These are phyloP conservation scores for Ceratocystis diversiconidia DNA, from an alignment of 2,329 filamentous ascomycete species.

Conservation along the genomic window DNA sequence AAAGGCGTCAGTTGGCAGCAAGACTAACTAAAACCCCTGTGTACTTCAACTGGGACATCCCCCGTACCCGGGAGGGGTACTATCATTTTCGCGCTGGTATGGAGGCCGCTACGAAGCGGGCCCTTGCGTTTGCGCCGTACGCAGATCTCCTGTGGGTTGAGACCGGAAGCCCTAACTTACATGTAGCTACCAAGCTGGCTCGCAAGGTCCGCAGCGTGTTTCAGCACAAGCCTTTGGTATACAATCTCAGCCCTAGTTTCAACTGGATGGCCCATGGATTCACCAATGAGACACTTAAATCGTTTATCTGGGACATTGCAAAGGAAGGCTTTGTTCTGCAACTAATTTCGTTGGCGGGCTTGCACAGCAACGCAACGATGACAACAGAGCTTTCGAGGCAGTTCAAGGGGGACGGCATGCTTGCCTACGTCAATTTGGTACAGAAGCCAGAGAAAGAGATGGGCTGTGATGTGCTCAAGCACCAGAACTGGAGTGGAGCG, in stretches of 20 bases:
- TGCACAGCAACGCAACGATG: slow-evolving; percentile 51
- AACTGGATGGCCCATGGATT: slow-evolving; percentile 98
- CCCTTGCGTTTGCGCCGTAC: slow-evolving; percentile 78
- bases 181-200: slow-evolving; percentile 61
- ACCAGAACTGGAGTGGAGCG: slow-evolving; percentile 70
- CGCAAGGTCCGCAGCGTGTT: slow-evolving; percentile 54
- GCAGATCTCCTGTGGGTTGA: slow-evolving; percentile 96
- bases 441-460: slow-evolving; percentile 83
- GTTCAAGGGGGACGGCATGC: slow-evolving; percentile 88
- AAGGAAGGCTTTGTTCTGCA: slow-evolving; percentile 66
- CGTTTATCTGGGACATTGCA: slow-evolving; percentile 93
- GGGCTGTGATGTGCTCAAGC: slow-evolving; percentile 81
- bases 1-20: slow-evolving; percentile 58
- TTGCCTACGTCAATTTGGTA: slow-evolving; percentile 89
- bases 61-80: slow-evolving; percentile 83
- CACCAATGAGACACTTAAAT: slow-evolving; percentile 63
- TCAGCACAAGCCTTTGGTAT: slow-evolving; percentile 80
- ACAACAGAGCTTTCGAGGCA: slow-evolving; percentile 60
- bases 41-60: slow-evolving; percentile 80
- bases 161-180: slow-evolving; percentile 75
- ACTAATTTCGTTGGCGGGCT: slow-evolving; percentile 50
- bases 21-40: slow-evolving; percentile 53
- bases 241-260: slow-evolving; percentile 93
- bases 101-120: slow-evolving; percentile 78
- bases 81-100: slow-evolving; percentile 84